Conservation (phyloP, 139 green algal genomes). For the Limnomonas spitsbergensis region DNA sequence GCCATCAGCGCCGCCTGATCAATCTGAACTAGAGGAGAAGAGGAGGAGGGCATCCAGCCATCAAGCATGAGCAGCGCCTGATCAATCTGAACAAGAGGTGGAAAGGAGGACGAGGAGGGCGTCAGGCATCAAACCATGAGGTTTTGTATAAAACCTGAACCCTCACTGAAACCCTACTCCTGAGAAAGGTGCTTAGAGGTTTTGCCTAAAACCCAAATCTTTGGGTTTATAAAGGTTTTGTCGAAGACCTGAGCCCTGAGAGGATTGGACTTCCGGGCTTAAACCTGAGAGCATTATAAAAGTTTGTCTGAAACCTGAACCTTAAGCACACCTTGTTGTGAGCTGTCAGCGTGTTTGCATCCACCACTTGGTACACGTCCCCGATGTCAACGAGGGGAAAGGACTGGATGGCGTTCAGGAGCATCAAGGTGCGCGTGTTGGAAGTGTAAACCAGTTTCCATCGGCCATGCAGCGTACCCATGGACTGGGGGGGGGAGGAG, state of each 20-base stretch:
- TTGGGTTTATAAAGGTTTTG: too few species aligned
- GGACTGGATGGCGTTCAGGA: slow-evolving; percentile 50
- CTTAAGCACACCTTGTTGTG: slow-evolving; percentile 72
- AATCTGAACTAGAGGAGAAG: slow-evolving; percentile 5
- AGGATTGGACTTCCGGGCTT: too few species aligned
- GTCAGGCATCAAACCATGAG: not conserved
- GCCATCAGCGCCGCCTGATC: slow-evolving; percentile 27
- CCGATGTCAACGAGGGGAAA: slow-evolving; percentile 61
- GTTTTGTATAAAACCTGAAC: too few species aligned
- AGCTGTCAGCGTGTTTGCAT: slow-evolving; percentile 50
- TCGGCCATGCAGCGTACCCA: slow-evolving; percentile 38
- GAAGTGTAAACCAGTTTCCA: slow-evolving; percentile 68
- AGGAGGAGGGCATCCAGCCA: too few species aligned
- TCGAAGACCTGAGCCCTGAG: too few species aligned
- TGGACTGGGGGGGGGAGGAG: slow-evolving; percentile 15
- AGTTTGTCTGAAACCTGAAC: too few species aligned
- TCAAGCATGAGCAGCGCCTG: slow-evolving; percentile 26
- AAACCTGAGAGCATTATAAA: too few species aligned
- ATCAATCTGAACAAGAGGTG: slow-evolving; percentile 17
- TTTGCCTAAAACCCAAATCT: too few species aligned
- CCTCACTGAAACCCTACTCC: too few species aligned
- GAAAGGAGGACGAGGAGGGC: not conserved
- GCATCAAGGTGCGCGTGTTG: slow-evolving; percentile 49
- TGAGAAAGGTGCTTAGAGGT: too few species aligned
- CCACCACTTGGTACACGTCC: slow-evolving; percentile 47